These are phyloP conservation scores for Friedmanniomyces simplex DNA, from an alignment of 495 filamentous ascomycete genomes.

Conservation along the genomic window DNA sequence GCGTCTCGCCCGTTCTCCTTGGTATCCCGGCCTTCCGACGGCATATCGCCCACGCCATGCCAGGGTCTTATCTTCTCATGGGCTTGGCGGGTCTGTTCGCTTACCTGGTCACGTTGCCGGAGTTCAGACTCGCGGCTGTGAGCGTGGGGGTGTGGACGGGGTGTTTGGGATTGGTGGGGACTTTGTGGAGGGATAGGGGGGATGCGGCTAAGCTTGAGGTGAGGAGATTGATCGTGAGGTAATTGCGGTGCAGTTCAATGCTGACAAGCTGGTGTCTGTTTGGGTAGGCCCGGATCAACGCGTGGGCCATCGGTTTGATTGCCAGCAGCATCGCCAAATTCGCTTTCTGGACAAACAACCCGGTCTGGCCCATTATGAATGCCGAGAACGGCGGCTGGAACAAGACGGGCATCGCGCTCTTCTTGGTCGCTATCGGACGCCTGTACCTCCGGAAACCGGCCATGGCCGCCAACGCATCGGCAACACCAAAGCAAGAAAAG, in stretches of 20 bases:
- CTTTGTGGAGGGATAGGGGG: conserved; percentile 72
- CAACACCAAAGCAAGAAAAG: conserved; percentile 19
- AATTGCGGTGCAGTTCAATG: too few species aligned
- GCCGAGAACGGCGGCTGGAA: conserved; percentile 86
- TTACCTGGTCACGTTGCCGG: conserved; percentile 64
- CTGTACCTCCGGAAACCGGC: conserved; percentile 7
- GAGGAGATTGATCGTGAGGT: too few species aligned
- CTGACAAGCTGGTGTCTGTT: too few species aligned
- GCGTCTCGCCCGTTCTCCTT: conserved; percentile 75
- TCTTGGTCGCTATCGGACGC: conserved; percentile 57
- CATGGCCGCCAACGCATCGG: conserved; percentile 45
- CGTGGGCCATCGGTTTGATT: conserved; percentile 73
- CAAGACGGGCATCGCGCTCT: conserved; percentile 66
- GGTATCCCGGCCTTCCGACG: conserved; percentile 57
- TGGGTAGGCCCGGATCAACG: conserved; percentile 51
- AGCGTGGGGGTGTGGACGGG: conserved; percentile 55
- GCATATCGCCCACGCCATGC: conserved; percentile 56
- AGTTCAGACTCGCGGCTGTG: conserved; percentile 66
- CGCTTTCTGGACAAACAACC: conserved; percentile 92
- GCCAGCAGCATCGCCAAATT: conserved; percentile 85
- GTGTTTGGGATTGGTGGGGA: conserved; percentile 37
- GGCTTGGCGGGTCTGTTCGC: conserved; percentile 63
- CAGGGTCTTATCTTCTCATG: conserved; percentile 60
- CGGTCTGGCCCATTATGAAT: conserved; percentile 92
- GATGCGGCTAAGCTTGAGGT: conserved; percentile 62